Evolutionary conservation across 441 rosid species (phyloP).

Genomic region (Manihot esculenta): DNA sequence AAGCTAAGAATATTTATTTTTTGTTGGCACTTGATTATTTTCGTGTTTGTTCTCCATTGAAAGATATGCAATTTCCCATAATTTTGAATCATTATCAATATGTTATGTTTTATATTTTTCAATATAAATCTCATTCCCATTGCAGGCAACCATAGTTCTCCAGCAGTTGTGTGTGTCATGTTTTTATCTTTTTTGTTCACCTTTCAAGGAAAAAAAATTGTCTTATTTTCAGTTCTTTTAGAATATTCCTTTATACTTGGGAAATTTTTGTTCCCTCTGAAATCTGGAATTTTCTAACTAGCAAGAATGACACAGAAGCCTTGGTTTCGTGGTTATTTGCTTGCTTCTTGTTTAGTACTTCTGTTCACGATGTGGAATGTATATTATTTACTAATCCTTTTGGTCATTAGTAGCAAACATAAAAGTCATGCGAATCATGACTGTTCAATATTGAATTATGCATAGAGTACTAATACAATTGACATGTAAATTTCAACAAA

Average conservation of each 20-base stretch:
- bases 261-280: neutral
- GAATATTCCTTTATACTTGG: neutral
- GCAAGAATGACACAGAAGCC: too few species aligned
- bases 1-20: neutral
- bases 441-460: constrained; percentile 39
- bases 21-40: neutral
- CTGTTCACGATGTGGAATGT: neutral
- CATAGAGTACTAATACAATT: too few species aligned
- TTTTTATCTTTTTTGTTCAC: neutral
- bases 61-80: neutral
- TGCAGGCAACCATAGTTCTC: neutral
- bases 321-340: neutral
- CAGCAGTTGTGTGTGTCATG: neutral
- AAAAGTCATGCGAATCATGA: neutral
- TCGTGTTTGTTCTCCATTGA: neutral
- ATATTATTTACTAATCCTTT: too few species aligned
- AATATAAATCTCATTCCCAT: neutral
- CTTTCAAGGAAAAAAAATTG: too few species aligned
- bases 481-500: too few species aligned
- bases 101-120: neutral
- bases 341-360: neutral
- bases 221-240: neutral
- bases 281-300: neutral
- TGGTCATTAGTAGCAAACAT: neutral
- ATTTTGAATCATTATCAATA: neutral